A percentile compares a stretch with the other conserved stretches of the same genome.
Evolutionary conservation across 768 basidiomycete species (phyloP).

Genomic region (Lactarius evosmus): DNA sequence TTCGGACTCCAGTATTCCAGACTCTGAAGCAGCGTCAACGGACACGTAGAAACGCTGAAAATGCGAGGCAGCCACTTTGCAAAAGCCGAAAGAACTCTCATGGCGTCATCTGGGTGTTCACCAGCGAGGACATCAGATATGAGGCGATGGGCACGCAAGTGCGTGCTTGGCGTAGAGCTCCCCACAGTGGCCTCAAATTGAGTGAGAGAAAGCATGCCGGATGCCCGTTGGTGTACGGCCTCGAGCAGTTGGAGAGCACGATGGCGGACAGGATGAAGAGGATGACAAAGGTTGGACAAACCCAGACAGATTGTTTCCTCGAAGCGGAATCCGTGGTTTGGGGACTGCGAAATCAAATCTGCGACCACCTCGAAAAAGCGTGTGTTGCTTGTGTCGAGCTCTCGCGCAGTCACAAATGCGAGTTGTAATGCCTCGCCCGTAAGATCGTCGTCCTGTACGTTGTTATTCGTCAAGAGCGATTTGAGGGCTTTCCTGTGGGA

Average conservation of each 20-base stretch:
- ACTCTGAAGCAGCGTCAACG: slow-evolving; percentile 67
- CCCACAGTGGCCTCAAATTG: slow-evolving; percentile 71
- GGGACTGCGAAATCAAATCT: slow-evolving; percentile 57
- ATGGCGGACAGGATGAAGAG: slow-evolving; percentile 57
- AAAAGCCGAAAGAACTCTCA: slow-evolving; percentile 64
- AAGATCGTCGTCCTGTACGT: slow-evolving; percentile 48
- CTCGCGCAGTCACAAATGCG: slow-evolving; percentile 58
- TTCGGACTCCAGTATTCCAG: slow-evolving; percentile 82
- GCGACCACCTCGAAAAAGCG: slow-evolving; percentile 78
- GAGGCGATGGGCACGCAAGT: slow-evolving; percentile 74
- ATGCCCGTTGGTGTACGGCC: slow-evolving; percentile 61
- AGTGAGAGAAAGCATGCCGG: slow-evolving; percentile 65
- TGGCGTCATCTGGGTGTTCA: slow-evolving; percentile 65
- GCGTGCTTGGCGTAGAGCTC: slow-evolving; percentile 70
- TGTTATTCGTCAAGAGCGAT: slow-evolving; percentile 58
- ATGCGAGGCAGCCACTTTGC: slow-evolving; percentile 69
- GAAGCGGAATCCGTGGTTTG: slow-evolving; percentile 62
- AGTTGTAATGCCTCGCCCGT: slow-evolving; percentile 64
- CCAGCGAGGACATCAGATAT: slow-evolving; percentile 77
- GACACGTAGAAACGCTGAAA: slow-evolving; percentile 47
- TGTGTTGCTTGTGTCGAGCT: slow-evolving; percentile 52
- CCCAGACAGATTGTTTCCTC: slow-evolving; percentile 74
- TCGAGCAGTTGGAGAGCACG: slow-evolving; percentile 78
- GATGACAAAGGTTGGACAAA: slow-evolving; percentile 81
- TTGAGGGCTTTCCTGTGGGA: slow-evolving; percentile 67